Evolutionary conservation across 179 eudicot genomes (phyloP), one percentile per base, ranked within the genome.

Genomic region (Spergularia azorica): DNA sequence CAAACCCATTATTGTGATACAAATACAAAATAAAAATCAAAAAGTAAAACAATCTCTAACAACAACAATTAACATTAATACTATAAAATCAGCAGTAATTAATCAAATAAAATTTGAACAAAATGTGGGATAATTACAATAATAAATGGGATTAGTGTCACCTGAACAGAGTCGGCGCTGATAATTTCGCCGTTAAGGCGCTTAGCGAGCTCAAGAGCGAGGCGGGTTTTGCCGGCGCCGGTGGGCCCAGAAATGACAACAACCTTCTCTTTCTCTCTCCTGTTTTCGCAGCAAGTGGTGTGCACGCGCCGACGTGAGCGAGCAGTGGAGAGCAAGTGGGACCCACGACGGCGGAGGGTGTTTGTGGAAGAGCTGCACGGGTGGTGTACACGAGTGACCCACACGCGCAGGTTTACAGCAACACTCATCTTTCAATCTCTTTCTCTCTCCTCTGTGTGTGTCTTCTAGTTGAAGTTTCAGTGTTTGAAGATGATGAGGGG

Each of bases 161-260:
- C 98, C 97, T 95, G 98, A 52, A 95, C 97, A 32, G 98, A 95
- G 74, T 95, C 98, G 32, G 98, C 98, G 63, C 92, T 91, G 79
- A 95, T 84, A 26, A 95, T 95, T 88, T 95, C 98, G 9, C 97
- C 98, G 59, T 95, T 90, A 68, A 95, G 88, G 8, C 93, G 88
- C 79, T 91, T 91, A 13, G 97, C 92, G 59, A 95, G 93, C 86
- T 95, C 97, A 13, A 95, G 75, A 0, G 97, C 95, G 6, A 95
- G 91, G 56, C 91, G 88, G 64, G 92, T 86, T 86, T 95, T 95
- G 0, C 98, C 98, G 75, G 97, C 89, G 12, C 98, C 97, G 43
- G 98, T 95, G 55, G 98, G 98, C 3, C 98, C 98, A 2, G 97
- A 90, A 26, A 95, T 95, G 43, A 95, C 97, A 0, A 93, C 87